Percentiles rank a stretch among this genome's conserved stretches.
Evolutionary conservation across 2,329 filamentous ascomycete genomes (phyloP).

Genomic region (Trichoderma atroviride): DNA sequence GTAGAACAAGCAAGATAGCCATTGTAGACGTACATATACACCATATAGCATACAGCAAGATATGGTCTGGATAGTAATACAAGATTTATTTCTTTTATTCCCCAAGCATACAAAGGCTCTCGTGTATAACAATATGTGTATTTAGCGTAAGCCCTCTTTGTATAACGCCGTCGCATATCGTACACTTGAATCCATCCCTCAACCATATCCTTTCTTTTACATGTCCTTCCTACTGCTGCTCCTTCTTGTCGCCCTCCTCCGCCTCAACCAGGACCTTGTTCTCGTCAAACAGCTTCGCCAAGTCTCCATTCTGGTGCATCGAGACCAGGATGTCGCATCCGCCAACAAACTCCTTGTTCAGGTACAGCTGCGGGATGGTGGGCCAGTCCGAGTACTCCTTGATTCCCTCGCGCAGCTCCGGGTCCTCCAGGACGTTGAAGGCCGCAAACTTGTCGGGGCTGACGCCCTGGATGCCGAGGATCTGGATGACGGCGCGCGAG

Average conservation of each 20-base stretch:
- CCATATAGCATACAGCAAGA: not conserved
- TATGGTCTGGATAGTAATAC: not conserved
- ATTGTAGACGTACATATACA: conserved; percentile 32
- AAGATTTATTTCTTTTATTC: not conserved
- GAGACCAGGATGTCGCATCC: conserved; percentile 96
- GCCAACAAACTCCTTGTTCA: conserved; percentile 93
- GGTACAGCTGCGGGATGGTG: conserved; percentile 94
- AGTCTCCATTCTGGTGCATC: conserved; percentile 95
- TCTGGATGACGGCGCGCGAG: conserved; percentile 91
- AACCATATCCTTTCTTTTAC: not conserved
- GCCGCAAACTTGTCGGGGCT: conserved; percentile 96
- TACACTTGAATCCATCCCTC: conserved; percentile 8
- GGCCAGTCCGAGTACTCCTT: conserved; percentile 99
- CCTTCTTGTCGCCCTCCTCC: conserved; percentile 50
- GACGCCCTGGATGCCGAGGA: conserved; percentile 91
- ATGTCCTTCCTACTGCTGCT: conserved; percentile 35
- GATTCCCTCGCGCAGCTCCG: conserved; percentile 85
- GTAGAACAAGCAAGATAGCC: conserved; percentile 70
- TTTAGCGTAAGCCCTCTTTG: conserved; percentile 6
- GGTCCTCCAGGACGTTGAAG: conserved; percentile 94
- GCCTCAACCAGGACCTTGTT: conserved; percentile 76
- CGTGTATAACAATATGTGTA: not conserved
- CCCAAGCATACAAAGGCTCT: not conserved
- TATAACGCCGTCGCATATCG: conserved; percentile 19
- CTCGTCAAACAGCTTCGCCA: conserved; percentile 89